phyloP scores from a whole-genome alignment of 345 rosid genomes.

The Garcia nutans region DNA sequence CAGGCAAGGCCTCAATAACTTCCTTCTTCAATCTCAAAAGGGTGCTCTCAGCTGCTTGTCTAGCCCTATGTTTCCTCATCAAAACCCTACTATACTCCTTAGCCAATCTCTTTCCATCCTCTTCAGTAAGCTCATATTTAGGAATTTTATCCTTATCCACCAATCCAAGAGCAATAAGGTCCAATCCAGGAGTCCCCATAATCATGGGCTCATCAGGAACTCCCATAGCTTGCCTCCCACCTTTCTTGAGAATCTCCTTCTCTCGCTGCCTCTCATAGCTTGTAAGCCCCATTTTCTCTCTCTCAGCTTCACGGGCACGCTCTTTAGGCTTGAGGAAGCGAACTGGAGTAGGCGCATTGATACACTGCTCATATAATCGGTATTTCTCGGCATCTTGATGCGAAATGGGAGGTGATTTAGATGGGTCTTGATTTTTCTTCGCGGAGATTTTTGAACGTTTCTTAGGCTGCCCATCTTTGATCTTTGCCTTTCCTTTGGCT shows the following conservation, averaged over 20 bases:
- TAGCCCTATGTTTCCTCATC: constrained; percentile 74
- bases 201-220: constrained; percentile 58
- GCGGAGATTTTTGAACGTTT: constrained; percentile 52
- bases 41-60: constrained; percentile 64
- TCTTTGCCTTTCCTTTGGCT: constrained; percentile 60
- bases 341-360: constrained; percentile 76
- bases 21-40: constrained; percentile 58
- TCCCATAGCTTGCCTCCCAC: constrained; percentile 47
- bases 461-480: constrained; percentile 44
- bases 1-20: constrained; percentile 83
- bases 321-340: constrained; percentile 63
- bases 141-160: constrained; percentile 76
- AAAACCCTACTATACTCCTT: constrained; percentile 82
- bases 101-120: constrained; percentile 76
- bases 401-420: not conserved
- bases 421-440: constrained; percentile 38
- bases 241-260: constrained; percentile 63
- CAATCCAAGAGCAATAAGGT: constrained; percentile 64
- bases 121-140: constrained; percentile 76
- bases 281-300: constrained; percentile 70
- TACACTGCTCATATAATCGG: constrained; percentile 57
- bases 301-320: constrained; percentile 60
- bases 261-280: constrained; percentile 66
- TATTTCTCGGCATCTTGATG: constrained; percentile 36
- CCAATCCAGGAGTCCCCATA: constrained; percentile 74